These are phyloP conservation scores for Fusarium paranaense DNA, from an alignment of 2,329 filamentous ascomycete species.

Conservation along the genomic window DNA sequence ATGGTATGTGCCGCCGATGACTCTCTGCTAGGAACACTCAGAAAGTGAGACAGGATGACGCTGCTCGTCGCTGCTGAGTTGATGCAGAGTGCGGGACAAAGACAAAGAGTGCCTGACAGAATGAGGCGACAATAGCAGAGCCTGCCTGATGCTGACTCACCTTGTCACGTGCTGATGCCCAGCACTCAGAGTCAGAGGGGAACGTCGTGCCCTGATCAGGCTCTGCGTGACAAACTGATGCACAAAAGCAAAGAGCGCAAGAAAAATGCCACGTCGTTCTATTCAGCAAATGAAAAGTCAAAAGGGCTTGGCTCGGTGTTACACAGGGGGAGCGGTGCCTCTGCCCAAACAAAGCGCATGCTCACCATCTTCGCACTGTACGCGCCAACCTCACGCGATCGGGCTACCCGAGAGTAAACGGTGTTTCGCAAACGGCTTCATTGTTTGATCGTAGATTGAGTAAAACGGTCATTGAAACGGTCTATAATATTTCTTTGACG, in stretches of 20 bases:
- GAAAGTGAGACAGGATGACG: neutral
- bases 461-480: neutral
- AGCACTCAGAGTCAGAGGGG: neutral
- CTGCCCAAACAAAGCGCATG: neutral
- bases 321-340: neutral
- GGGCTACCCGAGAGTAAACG: neutral
- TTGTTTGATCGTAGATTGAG: neutral
- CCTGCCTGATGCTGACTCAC: neutral
- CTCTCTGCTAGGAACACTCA: neutral
- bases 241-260: neutral
- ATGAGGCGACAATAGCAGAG: neutral
- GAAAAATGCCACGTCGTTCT: neutral
- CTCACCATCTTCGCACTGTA: neutral
- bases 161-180: neutral
- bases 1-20: neutral
- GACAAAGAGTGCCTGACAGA: neutral
- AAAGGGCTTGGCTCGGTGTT: neutral
- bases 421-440: neutral
- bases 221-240: neutral
- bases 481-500: neutral
- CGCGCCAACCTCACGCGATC: neutral
- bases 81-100: constrained; percentile 9
- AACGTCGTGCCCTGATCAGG: neutral
- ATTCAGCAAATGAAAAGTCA: neutral
- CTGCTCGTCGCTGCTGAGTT: constrained; percentile 13